phyloP scores from a whole-genome alignment of 192 early-diverging fungal genomes.

The Thoreauomyces humboldtii region DNA sequence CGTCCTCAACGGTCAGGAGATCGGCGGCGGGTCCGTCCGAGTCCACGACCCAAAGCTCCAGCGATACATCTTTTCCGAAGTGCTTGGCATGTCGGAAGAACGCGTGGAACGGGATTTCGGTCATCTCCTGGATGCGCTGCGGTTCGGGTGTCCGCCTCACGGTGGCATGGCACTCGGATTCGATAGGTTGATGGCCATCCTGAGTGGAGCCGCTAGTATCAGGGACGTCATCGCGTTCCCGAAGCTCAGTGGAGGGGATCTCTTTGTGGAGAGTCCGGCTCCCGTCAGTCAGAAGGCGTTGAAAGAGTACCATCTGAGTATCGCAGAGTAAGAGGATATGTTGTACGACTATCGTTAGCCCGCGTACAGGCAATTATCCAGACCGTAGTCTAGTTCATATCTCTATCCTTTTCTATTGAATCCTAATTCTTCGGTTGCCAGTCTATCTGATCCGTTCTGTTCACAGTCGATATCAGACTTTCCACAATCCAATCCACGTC shows the following conservation, averaged over 20 bases:
- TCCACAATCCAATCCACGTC: constrained; percentile 35
- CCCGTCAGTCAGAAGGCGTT: constrained; percentile 56
- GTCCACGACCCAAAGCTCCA: constrained; percentile 79
- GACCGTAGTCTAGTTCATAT: too few relatives aligned
- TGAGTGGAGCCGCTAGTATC: constrained; percentile 70
- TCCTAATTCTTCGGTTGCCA: background rate
- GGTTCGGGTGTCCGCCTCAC: constrained; percentile 84
- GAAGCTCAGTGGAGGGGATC: constrained; percentile 78
- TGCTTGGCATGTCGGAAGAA: constrained; percentile 50
- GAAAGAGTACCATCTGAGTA: constrained; percentile 56
- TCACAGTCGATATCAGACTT: constrained; percentile 11
- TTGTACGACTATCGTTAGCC: too few relatives aligned
- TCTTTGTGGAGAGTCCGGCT: constrained; percentile 76
- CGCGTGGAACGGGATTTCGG: constrained; percentile 52
- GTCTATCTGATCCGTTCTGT: constrained; percentile 6
- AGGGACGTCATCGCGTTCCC: constrained; percentile 94
- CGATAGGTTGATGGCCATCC: constrained; percentile 74
- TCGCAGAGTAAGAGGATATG: too few relatives aligned
- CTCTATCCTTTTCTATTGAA: too few relatives aligned
- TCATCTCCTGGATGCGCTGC: constrained; percentile 78
- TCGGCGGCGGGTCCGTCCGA: constrained; percentile 89
- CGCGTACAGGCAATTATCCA: too few relatives aligned
- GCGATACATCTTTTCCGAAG: constrained; percentile 66
- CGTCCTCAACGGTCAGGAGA: constrained; percentile 86
- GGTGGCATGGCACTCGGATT: constrained; percentile 85